A percentile compares a stretch with the other conserved stretches of the same genome.
phyloP scores from a whole-genome alignment of 805 yeast genomes.

The Candida chauliodis region DNA sequence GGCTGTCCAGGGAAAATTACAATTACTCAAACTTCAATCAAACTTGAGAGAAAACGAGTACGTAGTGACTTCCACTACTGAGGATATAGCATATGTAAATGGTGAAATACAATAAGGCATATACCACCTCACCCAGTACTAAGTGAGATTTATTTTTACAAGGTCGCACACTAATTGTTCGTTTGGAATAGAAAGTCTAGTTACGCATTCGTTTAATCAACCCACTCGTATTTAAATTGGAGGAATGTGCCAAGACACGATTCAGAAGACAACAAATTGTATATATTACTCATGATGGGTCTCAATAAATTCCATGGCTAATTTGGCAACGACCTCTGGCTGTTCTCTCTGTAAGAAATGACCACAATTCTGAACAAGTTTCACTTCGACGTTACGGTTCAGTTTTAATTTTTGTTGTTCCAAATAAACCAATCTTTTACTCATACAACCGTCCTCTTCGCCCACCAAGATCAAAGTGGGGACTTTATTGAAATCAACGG shows the following conservation, averaged over 20 bases:
- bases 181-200: too few relatives aligned
- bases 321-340: slow-evolving; percentile 24
- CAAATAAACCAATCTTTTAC: slow-evolving; percentile 20
- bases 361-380: slow-evolving; percentile 26
- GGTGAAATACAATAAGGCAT: slow-evolving; percentile 39
- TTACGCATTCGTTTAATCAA: too few relatives aligned
- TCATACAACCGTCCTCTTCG: slow-evolving; percentile 39
- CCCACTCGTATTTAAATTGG: too few relatives aligned
- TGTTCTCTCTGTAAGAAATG: slow-evolving; percentile 41
- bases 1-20: slow-evolving; percentile 82
- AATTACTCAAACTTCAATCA: slow-evolving; percentile 72
- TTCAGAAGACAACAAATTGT: too few relatives aligned
- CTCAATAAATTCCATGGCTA: slow-evolving; percentile 27
- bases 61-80: slow-evolving; percentile 14
- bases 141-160: background rate
- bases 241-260: too few relatives aligned
- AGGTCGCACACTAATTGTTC: too few relatives aligned
- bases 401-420: slow-evolving; percentile 17
- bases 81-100: slow-evolving; percentile 30
- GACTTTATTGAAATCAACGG: slow-evolving; percentile 30
- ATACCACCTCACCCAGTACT: too few relatives aligned
- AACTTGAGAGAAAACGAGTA: slow-evolving; percentile 48
- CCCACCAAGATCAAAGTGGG: slow-evolving; percentile 38
- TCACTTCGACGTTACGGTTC: slow-evolving; percentile 20
- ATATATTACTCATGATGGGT: slow-evolving; percentile 9